Conservation (phyloP, 805 yeast genomes). For the Maudiozyma bulderi region DNA sequence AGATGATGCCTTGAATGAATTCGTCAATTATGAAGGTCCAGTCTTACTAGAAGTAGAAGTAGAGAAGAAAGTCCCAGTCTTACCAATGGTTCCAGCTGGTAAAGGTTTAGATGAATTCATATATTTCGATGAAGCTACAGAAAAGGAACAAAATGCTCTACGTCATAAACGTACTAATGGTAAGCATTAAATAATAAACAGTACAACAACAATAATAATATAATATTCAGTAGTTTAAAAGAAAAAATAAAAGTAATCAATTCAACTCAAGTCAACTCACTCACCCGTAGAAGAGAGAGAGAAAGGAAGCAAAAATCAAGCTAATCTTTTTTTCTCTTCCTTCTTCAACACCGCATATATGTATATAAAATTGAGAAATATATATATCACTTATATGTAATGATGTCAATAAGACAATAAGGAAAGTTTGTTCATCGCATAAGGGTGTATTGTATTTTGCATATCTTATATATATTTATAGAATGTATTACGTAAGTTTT, state of each 20-base stretch:
- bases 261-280: too few species aligned
- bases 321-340: too few species aligned
- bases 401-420: not conserved
- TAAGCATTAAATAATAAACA: conserved; percentile 36
- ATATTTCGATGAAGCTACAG: conserved; percentile 73
- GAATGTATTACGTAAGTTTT: too few species aligned
- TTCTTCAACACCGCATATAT: too few species aligned
- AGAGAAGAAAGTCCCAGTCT: conserved; percentile 84
- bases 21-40: conserved; percentile 73
- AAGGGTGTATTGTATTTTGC: too few species aligned
- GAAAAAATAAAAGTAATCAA: too few species aligned
- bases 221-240: too few species aligned
- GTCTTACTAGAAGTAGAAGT: conserved; percentile 83
- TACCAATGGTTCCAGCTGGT: conserved; percentile 98
- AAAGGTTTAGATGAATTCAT: conserved; percentile 90
- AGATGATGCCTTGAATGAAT: conserved; percentile 47
- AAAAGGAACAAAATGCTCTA: conserved; percentile 55
- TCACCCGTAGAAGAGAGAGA: too few species aligned
- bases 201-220: too few species aligned
- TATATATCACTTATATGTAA: not conserved
- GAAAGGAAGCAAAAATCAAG: too few species aligned
- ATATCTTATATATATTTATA: too few species aligned
- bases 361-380: not conserved
- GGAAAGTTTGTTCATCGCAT: not conserved
- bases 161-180: conserved; percentile 70